Percentiles rank a stretch among this genome's conserved stretches.
Evolutionary conservation across 306 rosid genomes (phyloP).

Genomic region (Trifolium subterraneum): DNA sequence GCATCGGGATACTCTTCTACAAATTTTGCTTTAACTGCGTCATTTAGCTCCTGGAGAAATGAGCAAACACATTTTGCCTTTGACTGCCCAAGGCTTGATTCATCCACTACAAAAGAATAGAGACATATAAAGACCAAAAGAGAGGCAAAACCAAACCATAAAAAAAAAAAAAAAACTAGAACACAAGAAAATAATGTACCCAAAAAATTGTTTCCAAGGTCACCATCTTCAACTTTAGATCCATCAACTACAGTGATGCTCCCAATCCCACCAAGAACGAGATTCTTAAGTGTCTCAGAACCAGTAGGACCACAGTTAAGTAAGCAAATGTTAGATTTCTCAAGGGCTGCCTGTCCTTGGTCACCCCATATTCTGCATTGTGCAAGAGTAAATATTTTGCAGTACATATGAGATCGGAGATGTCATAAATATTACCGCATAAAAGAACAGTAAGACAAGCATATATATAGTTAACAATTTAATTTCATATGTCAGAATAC

Average conservation of each 20-base stretch:
- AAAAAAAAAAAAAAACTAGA: background rate
- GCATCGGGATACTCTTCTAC: slow-evolving; percentile 88
- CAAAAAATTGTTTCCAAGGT: slow-evolving; percentile 95
- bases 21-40: slow-evolving; percentile 93
- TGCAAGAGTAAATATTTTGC: slow-evolving; percentile 26
- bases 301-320: slow-evolving; percentile 99
- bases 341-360: slow-evolving; percentile 80
- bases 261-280: slow-evolving; percentile 97
- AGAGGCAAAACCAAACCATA: background rate
- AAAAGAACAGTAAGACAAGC: background rate
- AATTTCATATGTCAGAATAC: background rate
- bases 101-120: slow-evolving; percentile 63
- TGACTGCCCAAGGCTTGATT: slow-evolving; percentile 83
- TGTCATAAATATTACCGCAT: background rate
- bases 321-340: slow-evolving; percentile 83
- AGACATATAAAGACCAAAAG: slow-evolving; percentile 28
- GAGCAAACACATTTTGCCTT: slow-evolving; percentile 93
- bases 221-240: slow-evolving; percentile 86
- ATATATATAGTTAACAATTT: background rate
- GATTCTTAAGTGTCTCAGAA: slow-evolving; percentile 90
- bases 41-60: slow-evolving; percentile 96
- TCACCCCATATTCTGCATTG: slow-evolving; percentile 85
- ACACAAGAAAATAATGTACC: slow-evolving; percentile 51
- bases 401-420: slow-evolving; percentile 4
- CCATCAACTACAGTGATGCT: slow-evolving; percentile 97